phyloP scores from a whole-genome alignment of 2,329 filamentous ascomycete species.

The Coniochaeta sp. region DNA sequence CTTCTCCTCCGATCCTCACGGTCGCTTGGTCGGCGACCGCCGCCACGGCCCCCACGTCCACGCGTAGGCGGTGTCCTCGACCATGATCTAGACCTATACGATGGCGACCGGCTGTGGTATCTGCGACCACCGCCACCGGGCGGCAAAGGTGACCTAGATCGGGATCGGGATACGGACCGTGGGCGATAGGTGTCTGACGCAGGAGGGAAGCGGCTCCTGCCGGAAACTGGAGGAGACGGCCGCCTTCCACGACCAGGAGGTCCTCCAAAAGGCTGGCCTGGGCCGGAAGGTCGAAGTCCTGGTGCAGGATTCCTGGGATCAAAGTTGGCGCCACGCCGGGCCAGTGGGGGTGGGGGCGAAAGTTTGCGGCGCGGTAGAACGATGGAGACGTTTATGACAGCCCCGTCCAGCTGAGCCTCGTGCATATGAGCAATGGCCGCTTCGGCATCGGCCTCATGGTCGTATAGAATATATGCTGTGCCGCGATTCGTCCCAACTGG shows the following conservation, averaged over 20 bases:
- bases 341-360: slow-evolving; percentile 68
- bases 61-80: slow-evolving; percentile 26
- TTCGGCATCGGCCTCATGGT: slow-evolving; percentile 71
- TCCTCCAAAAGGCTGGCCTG: slow-evolving; percentile 17
- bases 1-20: slow-evolving; percentile 32
- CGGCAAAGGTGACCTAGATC: slow-evolving; percentile 29
- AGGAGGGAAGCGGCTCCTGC: slow-evolving; percentile 28
- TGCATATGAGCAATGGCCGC: slow-evolving; percentile 94
- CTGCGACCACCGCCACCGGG: slow-evolving; percentile 22
- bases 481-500: slow-evolving; percentile 83
- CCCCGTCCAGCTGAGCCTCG: slow-evolving; percentile 86
- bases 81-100: slow-evolving; percentile 34
- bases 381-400: slow-evolving; percentile 78
- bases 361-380: slow-evolving; percentile 79
- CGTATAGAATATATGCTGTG: slow-evolving; percentile 86
- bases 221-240: slow-evolving; percentile 17
- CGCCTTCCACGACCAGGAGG: slow-evolving; percentile 23
- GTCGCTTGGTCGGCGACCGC: slow-evolving; percentile 20
- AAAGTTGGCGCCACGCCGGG: slow-evolving; percentile 55
- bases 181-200: slow-evolving; percentile 55
- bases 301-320: slow-evolving; percentile 43
- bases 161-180: slow-evolving; percentile 44
- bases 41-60: slow-evolving; percentile 22
- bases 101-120: slow-evolving; percentile 39
- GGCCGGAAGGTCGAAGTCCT: slow-evolving; percentile 18